These are phyloP conservation scores for Akebia trifoliata DNA, from an alignment of 164 flowering plant genomes.

Conservation along the genomic window DNA sequence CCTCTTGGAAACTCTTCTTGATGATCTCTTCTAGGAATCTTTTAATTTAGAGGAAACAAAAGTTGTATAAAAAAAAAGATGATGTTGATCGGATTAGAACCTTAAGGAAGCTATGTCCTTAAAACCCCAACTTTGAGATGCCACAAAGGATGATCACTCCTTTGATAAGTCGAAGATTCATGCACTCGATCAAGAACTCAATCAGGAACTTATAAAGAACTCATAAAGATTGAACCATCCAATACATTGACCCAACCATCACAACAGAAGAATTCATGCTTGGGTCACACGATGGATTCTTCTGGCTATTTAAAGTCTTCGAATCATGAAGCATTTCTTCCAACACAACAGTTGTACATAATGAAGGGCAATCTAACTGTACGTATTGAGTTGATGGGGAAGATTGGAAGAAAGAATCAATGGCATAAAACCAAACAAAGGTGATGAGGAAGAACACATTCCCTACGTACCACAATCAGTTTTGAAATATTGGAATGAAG, in stretches of 20 bases:
- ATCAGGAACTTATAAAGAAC: too few species aligned
- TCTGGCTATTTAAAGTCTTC: conserved; percentile 28
- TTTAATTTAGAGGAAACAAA: too few species aligned
- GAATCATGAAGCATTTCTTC: conserved; percentile 59
- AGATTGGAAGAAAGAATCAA: conserved; percentile 28
- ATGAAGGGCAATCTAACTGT: conserved; percentile 45
- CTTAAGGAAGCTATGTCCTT: too few species aligned
- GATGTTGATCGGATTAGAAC: too few species aligned
- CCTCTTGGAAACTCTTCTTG: too few species aligned
- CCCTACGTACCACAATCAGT: conserved; percentile 58
- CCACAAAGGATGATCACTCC: too few species aligned
- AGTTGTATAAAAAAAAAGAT: too few species aligned
- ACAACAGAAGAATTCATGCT: conserved; percentile 41
- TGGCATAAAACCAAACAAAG: conserved; percentile 20
- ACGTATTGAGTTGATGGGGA: conserved; percentile 24
- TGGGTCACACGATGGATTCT: conserved; percentile 43
- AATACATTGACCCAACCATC: conserved; percentile 29
- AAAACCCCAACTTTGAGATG: too few species aligned
- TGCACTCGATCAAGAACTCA: too few species aligned
- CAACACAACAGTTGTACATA: conserved; percentile 59
- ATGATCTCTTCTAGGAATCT: too few species aligned
- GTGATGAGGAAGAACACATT: conserved; percentile 17
- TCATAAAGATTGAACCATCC: conserved; percentile 27
- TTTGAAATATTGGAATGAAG: conserved; percentile 97
- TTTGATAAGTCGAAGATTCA: too few species aligned